These are phyloP conservation scores for Eucalyptus marginata DNA, from an alignment of 345 rosid genomes.

Conservation along the genomic window DNA sequence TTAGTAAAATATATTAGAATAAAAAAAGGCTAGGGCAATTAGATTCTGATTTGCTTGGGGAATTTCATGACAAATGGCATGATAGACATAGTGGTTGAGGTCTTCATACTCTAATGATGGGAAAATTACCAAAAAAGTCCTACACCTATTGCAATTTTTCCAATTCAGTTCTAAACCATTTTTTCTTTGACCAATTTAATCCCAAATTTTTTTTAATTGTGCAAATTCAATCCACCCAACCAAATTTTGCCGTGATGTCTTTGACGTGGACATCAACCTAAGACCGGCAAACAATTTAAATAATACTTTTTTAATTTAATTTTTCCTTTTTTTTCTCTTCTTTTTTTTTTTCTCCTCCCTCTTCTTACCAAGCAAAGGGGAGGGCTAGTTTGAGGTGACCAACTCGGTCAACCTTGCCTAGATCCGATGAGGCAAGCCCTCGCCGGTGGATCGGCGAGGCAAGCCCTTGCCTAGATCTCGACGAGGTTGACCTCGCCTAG, in stretches of 20 bases:
- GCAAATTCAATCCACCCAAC: accelerated
- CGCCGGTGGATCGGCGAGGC: accelerated
- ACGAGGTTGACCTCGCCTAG: accelerated
- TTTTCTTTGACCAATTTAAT: too few relatives aligned
- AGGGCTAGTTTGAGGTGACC: accelerated
- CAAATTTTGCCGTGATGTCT: accelerated
- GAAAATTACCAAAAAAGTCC: accelerated
- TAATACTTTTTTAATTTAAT: too few relatives aligned
- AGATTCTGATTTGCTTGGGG: neutral
- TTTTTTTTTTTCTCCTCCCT: too few relatives aligned
- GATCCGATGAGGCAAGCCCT: accelerated
- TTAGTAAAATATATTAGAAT: neutral
- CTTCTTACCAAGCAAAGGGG: too few relatives aligned
- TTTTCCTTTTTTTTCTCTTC: too few relatives aligned
- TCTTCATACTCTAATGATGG: neutral
- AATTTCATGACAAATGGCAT: neutral
- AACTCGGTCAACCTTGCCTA: accelerated
- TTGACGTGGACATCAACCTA: accelerated
- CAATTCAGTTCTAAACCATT: accelerated
- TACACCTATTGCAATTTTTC: accelerated
- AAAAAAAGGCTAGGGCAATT: neutral
- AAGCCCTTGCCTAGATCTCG: accelerated
- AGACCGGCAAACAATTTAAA: too few relatives aligned
- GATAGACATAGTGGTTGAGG: neutral
- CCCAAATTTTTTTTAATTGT: accelerated